Evolutionary conservation across 1,284 basidiomycete genomes (phyloP).

Genomic region (Athelia sp.): DNA sequence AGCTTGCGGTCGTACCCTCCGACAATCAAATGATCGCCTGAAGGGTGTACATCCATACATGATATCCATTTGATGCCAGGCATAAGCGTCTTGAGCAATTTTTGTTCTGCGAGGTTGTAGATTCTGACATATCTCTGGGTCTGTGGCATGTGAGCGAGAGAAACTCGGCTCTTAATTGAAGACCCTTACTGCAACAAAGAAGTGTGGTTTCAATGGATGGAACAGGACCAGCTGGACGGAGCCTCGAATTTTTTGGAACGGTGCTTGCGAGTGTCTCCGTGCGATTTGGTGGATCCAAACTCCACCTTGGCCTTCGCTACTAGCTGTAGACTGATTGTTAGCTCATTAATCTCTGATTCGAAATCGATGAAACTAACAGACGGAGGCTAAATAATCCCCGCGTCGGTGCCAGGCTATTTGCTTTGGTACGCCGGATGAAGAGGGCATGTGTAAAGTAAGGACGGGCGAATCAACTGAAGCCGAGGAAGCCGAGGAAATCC

Average conservation of each 20-base stretch:
- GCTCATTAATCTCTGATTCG: constrained; percentile 4
- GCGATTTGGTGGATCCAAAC: constrained; percentile 96
- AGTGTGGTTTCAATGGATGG: constrained; percentile 92
- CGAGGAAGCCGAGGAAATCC: constrained; percentile 46
- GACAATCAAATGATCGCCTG: constrained; percentile 93
- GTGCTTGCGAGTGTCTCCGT: constrained; percentile 92
- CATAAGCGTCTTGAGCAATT: constrained; percentile 86
- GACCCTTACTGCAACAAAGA: constrained; percentile 88
- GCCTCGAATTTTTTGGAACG: constrained; percentile 94
- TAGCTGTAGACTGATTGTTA: constrained; percentile 36
- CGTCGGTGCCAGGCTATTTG: constrained; percentile 92
- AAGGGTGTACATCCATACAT: constrained; percentile 92
- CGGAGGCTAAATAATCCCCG: constrained; percentile 95
- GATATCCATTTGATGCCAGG: constrained; percentile 98
- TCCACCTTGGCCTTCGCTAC: constrained; percentile 58
- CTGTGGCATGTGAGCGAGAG: constrained; percentile 29
- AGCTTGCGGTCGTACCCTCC: constrained; percentile 97
- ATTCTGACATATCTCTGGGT: constrained; percentile 96
- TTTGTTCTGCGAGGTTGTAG: constrained; percentile 94
- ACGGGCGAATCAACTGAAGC: constrained; percentile 47
- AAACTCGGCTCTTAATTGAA: neutral
- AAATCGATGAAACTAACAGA: constrained; percentile 50
- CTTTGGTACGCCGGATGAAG: constrained; percentile 72
- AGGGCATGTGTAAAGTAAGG: constrained; percentile 55
- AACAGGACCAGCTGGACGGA: constrained; percentile 88